A percentile compares a stretch with the other conserved stretches of the same genome.
Conservation (phyloP, 2,329 filamentous ascomycete species). For the Aspergillus ibericus region DNA sequence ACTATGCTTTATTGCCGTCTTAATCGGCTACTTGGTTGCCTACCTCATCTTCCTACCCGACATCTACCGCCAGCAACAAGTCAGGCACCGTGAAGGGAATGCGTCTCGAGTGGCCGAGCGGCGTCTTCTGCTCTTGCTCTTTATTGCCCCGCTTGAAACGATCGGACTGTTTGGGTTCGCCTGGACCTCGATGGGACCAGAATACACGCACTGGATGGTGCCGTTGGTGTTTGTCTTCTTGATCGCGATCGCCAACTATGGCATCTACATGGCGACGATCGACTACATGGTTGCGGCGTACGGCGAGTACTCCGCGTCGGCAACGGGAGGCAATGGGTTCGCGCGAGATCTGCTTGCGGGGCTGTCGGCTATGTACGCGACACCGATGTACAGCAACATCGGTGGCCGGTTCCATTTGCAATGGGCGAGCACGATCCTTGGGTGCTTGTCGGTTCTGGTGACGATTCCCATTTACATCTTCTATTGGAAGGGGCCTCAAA, state of each 20-base stretch:
- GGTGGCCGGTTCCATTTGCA: conserved; percentile 48
- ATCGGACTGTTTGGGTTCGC: conserved; percentile 71
- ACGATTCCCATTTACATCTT: conserved; percentile 57
- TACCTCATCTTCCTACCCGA: conserved; percentile 55
- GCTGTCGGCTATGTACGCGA: conserved; percentile 67
- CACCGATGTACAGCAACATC: conserved; percentile 61
- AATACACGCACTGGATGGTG: conserved; percentile 65
- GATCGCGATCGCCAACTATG: conserved; percentile 72
- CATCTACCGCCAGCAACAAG: conserved; percentile 45
- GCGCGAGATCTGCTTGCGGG: conserved; percentile 72
- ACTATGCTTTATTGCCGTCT: conserved; percentile 34
- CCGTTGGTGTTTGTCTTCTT: conserved; percentile 65
- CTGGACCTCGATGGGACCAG: conserved; percentile 65
- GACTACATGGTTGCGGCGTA: conserved; percentile 78
- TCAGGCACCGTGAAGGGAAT: conserved; percentile 45
- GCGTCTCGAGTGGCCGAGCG: conserved; percentile 60
- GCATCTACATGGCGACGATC: conserved; percentile 74
- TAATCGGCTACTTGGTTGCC: conserved; percentile 57
- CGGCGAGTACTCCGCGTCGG: conserved; percentile 70
- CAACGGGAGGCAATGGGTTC: conserved; percentile 74
- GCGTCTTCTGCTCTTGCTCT: conserved; percentile 66
- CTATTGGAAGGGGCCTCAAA: conserved; percentile 56
- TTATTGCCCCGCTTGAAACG: conserved; percentile 59
- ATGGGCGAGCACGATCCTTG: conserved; percentile 56
- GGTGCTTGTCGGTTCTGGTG: conserved; percentile 51